Percentiles rank a stretch among this genome's conserved stretches.
Conservation (phyloP, 352 stramenopile species). For the Plasmopara muralis region DNA sequence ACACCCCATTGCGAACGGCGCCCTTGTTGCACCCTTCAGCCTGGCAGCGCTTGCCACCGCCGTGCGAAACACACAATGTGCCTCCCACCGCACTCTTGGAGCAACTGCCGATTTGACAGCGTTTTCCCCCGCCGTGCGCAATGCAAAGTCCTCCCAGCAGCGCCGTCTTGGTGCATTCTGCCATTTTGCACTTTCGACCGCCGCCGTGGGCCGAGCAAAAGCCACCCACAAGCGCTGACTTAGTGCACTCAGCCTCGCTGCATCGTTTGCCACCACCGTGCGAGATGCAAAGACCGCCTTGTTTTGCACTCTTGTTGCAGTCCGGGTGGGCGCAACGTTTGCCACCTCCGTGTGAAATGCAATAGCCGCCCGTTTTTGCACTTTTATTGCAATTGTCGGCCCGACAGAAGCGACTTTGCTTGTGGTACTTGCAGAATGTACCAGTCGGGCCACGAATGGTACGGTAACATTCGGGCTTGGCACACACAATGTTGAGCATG, state of each 20-base stretch:
- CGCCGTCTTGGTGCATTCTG: slow-evolving; percentile 71
- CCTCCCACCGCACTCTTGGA: slow-evolving; percentile 61
- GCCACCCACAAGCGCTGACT: slow-evolving; percentile 73
- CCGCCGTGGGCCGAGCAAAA: slow-evolving; percentile 81
- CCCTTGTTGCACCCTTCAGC: slow-evolving; percentile 75
- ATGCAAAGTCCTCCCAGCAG: slow-evolving; percentile 74
- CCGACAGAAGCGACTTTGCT: slow-evolving; percentile 76
- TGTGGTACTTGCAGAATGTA: slow-evolving; percentile 82
- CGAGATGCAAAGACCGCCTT: slow-evolving; percentile 75
- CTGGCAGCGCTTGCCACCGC: slow-evolving; percentile 67
- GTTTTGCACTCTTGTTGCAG: slow-evolving; percentile 82
- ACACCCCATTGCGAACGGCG: slow-evolving; percentile 77
- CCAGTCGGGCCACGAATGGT: slow-evolving; percentile 57
- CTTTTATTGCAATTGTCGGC: slow-evolving; percentile 61
- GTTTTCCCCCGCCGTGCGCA: slow-evolving; percentile 73
- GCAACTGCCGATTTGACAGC: slow-evolving; percentile 62
- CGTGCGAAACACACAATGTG: slow-evolving; percentile 62
- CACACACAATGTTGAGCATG: slow-evolving; percentile 76
- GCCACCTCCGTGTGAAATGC: slow-evolving; percentile 65
- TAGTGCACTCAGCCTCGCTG: slow-evolving; percentile 63
- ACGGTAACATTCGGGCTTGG: slow-evolving; percentile 72
- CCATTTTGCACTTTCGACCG: slow-evolving; percentile 65
- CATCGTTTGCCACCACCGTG: slow-evolving; percentile 79
- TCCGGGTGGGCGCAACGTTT: slow-evolving; percentile 62
- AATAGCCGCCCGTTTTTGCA: slow-evolving; percentile 74